phyloP scores from a whole-genome alignment of 2,329 filamentous ascomycete species.

The Cordyceps pruinosa region DNA sequence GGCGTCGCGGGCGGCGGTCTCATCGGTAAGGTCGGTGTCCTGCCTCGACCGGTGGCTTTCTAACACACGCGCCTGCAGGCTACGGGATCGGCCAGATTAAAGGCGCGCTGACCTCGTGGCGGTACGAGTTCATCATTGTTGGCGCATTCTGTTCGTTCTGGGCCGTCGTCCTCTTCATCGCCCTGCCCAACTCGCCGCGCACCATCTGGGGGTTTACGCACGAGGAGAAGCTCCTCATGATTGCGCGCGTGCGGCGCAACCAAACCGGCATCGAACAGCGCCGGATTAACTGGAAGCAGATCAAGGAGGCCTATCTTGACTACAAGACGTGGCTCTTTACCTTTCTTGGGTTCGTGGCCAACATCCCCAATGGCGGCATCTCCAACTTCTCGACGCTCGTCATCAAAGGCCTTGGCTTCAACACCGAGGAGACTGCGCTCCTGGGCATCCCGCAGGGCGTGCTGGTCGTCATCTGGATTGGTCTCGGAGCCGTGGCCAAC shows the following conservation, averaged over 20 bases:
- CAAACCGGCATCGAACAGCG: slow-evolving; percentile 55
- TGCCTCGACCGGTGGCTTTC: background rate
- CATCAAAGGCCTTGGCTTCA: slow-evolving; percentile 51
- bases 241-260: slow-evolving; percentile 47
- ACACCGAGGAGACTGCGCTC: slow-evolving; percentile 29
- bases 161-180: slow-evolving; percentile 50
- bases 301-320: slow-evolving; percentile 49
- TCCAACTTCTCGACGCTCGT: slow-evolving; percentile 55
- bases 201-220: slow-evolving; percentile 44
- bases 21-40: slow-evolving; percentile 22
- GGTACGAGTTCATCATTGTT: slow-evolving; percentile 63
- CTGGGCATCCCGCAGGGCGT: slow-evolving; percentile 33
- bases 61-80: slow-evolving; percentile 23
- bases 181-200: slow-evolving; percentile 51
- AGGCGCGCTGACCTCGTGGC: slow-evolving; percentile 53
- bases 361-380: slow-evolving; percentile 52
- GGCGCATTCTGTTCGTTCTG: slow-evolving; percentile 50
- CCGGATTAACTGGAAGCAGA: slow-evolving; percentile 46
- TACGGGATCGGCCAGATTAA: slow-evolving; percentile 56
- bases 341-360: slow-evolving; percentile 44
- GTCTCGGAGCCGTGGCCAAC: slow-evolving; percentile 33
- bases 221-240: slow-evolving; percentile 45
- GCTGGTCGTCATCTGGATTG: slow-evolving; percentile 34
- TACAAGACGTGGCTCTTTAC: slow-evolving; percentile 55
- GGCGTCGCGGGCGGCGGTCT: slow-evolving; percentile 51